A percentile compares a stretch with the other conserved stretches of the same genome.
Evolutionary conservation across 768 basidiomycete species (phyloP).

Genomic region (Psilocybe subaeruginosa): DNA sequence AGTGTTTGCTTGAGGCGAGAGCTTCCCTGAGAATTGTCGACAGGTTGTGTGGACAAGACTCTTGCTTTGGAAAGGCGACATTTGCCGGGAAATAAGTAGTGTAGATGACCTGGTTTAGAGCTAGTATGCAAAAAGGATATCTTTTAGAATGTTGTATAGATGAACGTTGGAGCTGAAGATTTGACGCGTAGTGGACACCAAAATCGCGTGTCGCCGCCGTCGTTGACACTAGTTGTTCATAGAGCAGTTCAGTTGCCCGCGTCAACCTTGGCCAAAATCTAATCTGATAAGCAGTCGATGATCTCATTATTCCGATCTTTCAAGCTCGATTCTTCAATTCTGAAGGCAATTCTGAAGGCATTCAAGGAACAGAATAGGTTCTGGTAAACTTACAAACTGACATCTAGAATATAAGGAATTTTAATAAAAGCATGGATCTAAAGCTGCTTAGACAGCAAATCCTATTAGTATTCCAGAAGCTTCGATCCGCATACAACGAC

Average conservation of each 20-base stretch:
- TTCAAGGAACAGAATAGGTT: too few species aligned
- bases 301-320: background rate
- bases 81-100: background rate
- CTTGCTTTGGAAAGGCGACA: background rate
- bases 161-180: too few species aligned
- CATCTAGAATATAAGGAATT: too few species aligned
- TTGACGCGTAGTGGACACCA: too few species aligned
- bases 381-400: too few species aligned
- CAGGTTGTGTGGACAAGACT: background rate
- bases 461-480: constrained; percentile 23
- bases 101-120: background rate
- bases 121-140: too few species aligned
- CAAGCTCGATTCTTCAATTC: background rate
- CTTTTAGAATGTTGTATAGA: too few species aligned
- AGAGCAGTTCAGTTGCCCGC: too few species aligned
- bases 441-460: background rate
- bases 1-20: background rate
- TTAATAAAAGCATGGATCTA: background rate
- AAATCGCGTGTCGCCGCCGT: too few species aligned
- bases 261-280: background rate
- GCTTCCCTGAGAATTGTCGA: background rate
- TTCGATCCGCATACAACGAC: constrained; percentile 20
- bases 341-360: background rate
- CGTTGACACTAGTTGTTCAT: too few species aligned
- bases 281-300: background rate